Base-by-base conservation (phyloP, 2,329 filamentous ascomycete genomes). In the Cladosporium sp. region DNA sequence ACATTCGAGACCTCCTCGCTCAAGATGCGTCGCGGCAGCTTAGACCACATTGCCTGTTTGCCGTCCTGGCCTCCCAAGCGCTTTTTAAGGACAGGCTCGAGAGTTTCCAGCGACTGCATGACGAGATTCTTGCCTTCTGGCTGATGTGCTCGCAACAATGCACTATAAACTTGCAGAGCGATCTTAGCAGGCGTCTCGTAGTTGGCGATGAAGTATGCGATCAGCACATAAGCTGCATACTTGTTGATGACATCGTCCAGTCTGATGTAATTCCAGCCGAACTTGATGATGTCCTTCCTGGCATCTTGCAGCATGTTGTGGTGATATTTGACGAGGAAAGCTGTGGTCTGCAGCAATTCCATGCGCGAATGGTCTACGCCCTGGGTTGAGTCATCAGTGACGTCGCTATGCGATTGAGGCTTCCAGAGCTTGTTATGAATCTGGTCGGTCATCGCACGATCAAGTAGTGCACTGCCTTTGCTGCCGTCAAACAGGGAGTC, bases 221-320 rank as follows among this genome's bases (percentile, higher is more conserved):
- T 95, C 5, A 99, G 85, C 4, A 97, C 93, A 67, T 99, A 99
- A 2, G 94, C 92, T 0, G 93, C 94, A 71, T 97, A 94, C 73
- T 99, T 99, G 78, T 97, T 99, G 77, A 99, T 96, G 58, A 96
- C 90, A 72, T 99, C 94, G 69, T 99, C 95, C n/a, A 99, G 83
- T 22, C 90, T 86, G 67, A 99, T 99, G 70, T 96, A 97, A 17
- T 92, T 96, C 94, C 94, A 99, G 3, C 91, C 92, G 73, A 97
- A 99, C 74, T 97, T 97, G 69, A 99, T 99, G 61, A 99, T 93
- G 63, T 99, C 94, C 74, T 99, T 99, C 36, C 95, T 86, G 2
- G 90, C 87, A 67, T 97, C 94, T 64, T 95, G 89, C 1, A 99
- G 83, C 55, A 91, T 89, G 32, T 84, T 83, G 67, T 93, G 86